These are phyloP conservation scores for Yarrowia porcina DNA, from an alignment of 805 yeast species.

Conservation along the genomic window DNA sequence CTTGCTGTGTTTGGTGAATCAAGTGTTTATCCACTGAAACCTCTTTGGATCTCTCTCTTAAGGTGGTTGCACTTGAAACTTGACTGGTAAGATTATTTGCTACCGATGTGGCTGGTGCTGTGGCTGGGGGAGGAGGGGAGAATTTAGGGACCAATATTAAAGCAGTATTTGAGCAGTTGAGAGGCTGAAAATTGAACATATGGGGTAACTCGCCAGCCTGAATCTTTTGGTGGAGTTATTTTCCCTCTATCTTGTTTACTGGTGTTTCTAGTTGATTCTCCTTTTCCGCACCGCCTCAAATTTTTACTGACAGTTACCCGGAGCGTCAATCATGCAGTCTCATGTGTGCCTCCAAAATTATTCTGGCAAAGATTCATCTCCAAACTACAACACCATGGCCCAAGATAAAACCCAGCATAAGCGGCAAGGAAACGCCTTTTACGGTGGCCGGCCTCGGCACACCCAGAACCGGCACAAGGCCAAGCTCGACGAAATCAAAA, in stretches of 20 bases:
- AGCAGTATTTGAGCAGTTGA: too few relatives aligned
- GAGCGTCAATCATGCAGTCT: conserved; percentile 6
- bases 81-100: neutral
- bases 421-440: conserved; percentile 13
- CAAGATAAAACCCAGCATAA: neutral
- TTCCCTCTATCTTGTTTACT: too few relatives aligned
- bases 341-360: conserved; percentile 15
- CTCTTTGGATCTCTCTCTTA: too few relatives aligned
- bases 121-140: neutral
- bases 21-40: too few relatives aligned
- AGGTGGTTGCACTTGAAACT: too few relatives aligned
- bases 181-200: too few relatives aligned
- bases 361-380: neutral
- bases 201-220: neutral
- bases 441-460: conserved; percentile 21
- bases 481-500: conserved; percentile 61
- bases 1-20: too few relatives aligned
- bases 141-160: too few relatives aligned
- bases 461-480: conserved; percentile 24
- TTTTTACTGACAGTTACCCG: neutral
- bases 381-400: neutral
- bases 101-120: conserved; percentile 14
- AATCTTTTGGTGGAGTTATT: too few relatives aligned
- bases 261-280: too few relatives aligned
- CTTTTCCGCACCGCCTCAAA: neutral